Evolutionary conservation across 345 rosid genomes (phyloP), one percentile per base, ranked within the genome.

Genomic region (Euclidium syriacum): DNA sequence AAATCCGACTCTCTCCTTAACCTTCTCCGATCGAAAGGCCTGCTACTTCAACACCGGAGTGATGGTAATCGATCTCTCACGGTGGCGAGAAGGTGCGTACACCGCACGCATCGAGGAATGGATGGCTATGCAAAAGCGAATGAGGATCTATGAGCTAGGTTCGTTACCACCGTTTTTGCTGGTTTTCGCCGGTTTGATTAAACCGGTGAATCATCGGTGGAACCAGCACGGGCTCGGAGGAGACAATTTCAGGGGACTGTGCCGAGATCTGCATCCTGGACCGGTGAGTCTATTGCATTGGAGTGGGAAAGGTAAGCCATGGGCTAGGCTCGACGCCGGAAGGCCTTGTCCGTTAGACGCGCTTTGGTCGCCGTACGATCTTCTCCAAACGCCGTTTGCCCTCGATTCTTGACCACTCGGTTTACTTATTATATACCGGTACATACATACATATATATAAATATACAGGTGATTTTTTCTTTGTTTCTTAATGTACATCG

Each of bases 11-110:
- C 65, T 86, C 3, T 81, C 95, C 0, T 58, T 85, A 3, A 81
- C 90, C 0, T 91, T 91, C 69, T 77, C 84, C 2, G 73, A 73
- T 27, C 65, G 75, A 0, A 81, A 75, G 9, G 77, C 91, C 0
- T 89, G 96, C 18, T 86, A 89, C 72, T 89, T 86, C 57, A 89
- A 89, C 71, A 84, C 94, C 9, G 98, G 98, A 0, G 96, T 88
- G 1, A 91, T 91, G 98, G 98, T 85, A 26, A 85, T 88, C 69
- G 95, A 91, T 70, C 91, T 91, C 6, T 82, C 77, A 12, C 73
- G 91, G 53, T 91, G 98, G 98, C 79, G 92, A 3, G 68, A 24
- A 2, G 96, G 92, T 11, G 90, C 79, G 36, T 88, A 77, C 73
- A 85, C 88, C 0, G 55, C 76, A 9, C 83, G 75, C 72, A 85